These are phyloP conservation scores for Rhynchosporium graminicola DNA, from an alignment of 2,329 filamentous ascomycete genomes.

Conservation along the genomic window DNA sequence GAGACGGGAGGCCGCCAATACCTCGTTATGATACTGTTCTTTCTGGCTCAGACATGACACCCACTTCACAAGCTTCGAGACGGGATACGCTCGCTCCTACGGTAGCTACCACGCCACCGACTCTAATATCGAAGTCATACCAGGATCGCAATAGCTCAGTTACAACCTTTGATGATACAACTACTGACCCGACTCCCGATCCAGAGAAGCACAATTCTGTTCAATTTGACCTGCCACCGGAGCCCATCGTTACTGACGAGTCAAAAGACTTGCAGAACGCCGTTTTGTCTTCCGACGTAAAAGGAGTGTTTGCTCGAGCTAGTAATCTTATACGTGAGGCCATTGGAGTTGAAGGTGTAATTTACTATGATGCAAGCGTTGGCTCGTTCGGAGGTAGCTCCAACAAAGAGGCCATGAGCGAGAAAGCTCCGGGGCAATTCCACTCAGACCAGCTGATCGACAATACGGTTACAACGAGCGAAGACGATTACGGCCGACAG, in stretches of 20 bases:
- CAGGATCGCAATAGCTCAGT: conserved; percentile 33
- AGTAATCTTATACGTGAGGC: conserved; percentile 40
- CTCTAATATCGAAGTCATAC: conserved; percentile 26
- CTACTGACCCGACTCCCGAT: conserved; percentile 25
- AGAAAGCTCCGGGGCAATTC: conserved; percentile 36
- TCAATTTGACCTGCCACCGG: conserved; percentile 32
- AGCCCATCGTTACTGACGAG: conserved; percentile 19
- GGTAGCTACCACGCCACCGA: conserved; percentile 27
- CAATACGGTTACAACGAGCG: conserved; percentile 30
- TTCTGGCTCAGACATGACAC: conserved; percentile 16
- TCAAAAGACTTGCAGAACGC: conserved; percentile 35
- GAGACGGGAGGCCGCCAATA: conserved; percentile 27
- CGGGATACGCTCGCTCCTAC: conserved; percentile 22
- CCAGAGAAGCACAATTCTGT: conserved; percentile 28
- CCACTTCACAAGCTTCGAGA: conserved; percentile 18
- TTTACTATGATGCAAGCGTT: conserved; percentile 39
- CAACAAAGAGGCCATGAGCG: conserved; percentile 29
- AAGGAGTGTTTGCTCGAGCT: conserved; percentile 35
- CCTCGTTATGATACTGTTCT: conserved; percentile 25
- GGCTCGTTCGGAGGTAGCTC: conserved; percentile 36
- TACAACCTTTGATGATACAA: conserved; percentile 30
- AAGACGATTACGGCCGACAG: conserved; percentile 32
- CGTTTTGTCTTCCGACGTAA: conserved; percentile 35
- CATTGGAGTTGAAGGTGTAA: conserved; percentile 37
- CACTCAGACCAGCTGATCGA: conserved; percentile 21